Evolutionary conservation across 805 yeast species (phyloP).

Genomic region (Candida nanaspora): DNA sequence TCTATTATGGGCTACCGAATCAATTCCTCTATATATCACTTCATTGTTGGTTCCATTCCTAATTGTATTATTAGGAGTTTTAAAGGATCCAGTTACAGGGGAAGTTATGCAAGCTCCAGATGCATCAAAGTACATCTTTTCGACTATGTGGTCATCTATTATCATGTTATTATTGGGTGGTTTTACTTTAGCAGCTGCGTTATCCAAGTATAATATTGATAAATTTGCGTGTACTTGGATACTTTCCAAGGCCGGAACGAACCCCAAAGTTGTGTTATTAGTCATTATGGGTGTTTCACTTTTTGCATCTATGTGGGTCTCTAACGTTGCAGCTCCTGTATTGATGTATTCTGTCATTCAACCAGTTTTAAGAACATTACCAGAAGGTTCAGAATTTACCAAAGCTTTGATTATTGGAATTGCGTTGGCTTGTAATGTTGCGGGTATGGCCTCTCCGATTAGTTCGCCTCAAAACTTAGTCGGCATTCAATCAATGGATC

Average conservation of each 20-base stretch:
- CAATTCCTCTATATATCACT: conserved; percentile 87
- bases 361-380: conserved; percentile 79
- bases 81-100: conserved; percentile 47
- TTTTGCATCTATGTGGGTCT: conserved; percentile 89
- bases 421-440: conserved; percentile 87
- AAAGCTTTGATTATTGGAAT: conserved; percentile 84
- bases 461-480: conserved; percentile 95
- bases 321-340: conserved; percentile 97
- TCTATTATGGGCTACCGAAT: conserved; percentile 91
- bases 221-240: conserved; percentile 77
- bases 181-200: conserved; percentile 88
- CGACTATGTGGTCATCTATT: conserved; percentile 93
- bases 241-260: conserved; percentile 76
- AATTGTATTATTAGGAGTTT: conserved; percentile 63
- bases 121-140: conserved; percentile 72
- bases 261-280: conserved; percentile 69
- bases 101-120: conserved; percentile 52
- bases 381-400: conserved; percentile 69
- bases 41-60: conserved; percentile 77
- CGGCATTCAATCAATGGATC: conserved; percentile 82
- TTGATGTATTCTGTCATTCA: conserved; percentile 86
- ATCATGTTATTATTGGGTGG: conserved; percentile 89
- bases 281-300: conserved; percentile 83
- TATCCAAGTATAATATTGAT: conserved; percentile 86
- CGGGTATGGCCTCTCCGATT: conserved; percentile 97